Evolutionary conservation across 257 asterid species (phyloP), one percentile per base, ranked within the genome.

Genomic region (Nicotiana otophora): DNA sequence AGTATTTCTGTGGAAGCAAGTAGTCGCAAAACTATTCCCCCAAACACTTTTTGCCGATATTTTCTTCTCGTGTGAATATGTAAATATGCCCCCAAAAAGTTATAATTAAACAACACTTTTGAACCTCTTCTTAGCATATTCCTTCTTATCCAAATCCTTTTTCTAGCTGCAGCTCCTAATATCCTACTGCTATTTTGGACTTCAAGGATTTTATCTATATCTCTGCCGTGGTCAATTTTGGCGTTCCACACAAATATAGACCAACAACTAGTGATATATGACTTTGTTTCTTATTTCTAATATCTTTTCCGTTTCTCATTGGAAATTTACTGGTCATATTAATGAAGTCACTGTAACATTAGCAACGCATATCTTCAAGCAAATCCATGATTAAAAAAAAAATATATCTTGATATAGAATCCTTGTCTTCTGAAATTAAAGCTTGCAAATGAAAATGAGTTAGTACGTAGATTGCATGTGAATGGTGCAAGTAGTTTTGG

Each of bases 111-210:
- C 62, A 74, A 74, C 48, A 42, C n/a, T 74, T 74, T 15, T 26
- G 80, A 36, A 74, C 10, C 62, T 48, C 20, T 53, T 5, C 28
- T 20, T n/a, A 20, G 2, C 58, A 61, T 61, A 58, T 79, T 79
- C 39, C 39, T 61, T 61, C 74, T 63, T 39, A 79, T 61, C 82
- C 74, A 79, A 78, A 61, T 34, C 23, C 10, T 23, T 39, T 61
- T 28, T 46, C 46, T 42, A 23, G n/a, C 48, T 39, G 48, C 46
- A 33, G 6, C 60, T 26, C 23, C 42, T 48, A 54, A 28, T 74
- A 48, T 48, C 4, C 81, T 54, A 16, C 48, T 77, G 42, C 62
- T 74, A 17, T 61, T 79, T 79, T 79, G 61, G 82, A 61, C 82
- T 79, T 79, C 60, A 36, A 61, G 14, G 39, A 61, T 79, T 78